A percentile compares a stretch with the other conserved stretches of the same genome.
Conservation (phyloP, 2,329 filamentous ascomycete genomes). For the Microcyclosporella mali region DNA sequence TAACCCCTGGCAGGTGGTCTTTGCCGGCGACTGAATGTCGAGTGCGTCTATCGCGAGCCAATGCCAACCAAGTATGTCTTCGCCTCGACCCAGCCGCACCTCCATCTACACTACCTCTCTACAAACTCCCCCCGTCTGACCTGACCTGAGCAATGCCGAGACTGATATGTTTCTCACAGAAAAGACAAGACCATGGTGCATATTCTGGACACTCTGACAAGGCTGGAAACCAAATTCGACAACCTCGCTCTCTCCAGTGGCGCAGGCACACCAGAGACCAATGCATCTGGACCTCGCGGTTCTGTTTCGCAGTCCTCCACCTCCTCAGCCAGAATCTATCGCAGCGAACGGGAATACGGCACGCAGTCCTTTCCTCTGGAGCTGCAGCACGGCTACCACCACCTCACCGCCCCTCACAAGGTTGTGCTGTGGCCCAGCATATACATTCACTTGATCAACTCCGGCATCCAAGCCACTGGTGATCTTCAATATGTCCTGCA, state of each 20-base stretch:
- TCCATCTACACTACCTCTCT: background rate
- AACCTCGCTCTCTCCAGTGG: conserved; percentile 22
- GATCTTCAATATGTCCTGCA: conserved; percentile 34
- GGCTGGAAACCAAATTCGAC: conserved; percentile 53
- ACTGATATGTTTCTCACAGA: conserved; percentile 32
- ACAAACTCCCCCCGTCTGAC: background rate
- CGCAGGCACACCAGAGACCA: conserved; percentile 15
- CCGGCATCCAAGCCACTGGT: conserved; percentile 28
- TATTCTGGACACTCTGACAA: conserved; percentile 52
- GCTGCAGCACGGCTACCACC: conserved; percentile 21
- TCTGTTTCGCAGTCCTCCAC: conserved; percentile 9
- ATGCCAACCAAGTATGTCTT: conserved; percentile 56
- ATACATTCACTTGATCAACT: conserved; percentile 33
- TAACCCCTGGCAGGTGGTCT: conserved; percentile 35
- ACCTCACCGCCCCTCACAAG: conserved; percentile 44
- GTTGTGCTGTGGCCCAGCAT: conserved; percentile 45
- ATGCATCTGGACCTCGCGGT: conserved; percentile 7
- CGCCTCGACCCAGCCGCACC: background rate
- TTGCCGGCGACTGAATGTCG: conserved; percentile 52
- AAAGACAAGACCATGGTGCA: conserved; percentile 59
- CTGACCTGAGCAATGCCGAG: background rate
- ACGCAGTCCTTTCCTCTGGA: conserved; percentile 14
- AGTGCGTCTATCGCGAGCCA: conserved; percentile 56
- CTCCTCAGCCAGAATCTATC: conserved; percentile 7
- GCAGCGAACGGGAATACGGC: conserved; percentile 5